phyloP scores from a whole-genome alignment of 257 asterid species.

The Handroanthus guayacan region DNA sequence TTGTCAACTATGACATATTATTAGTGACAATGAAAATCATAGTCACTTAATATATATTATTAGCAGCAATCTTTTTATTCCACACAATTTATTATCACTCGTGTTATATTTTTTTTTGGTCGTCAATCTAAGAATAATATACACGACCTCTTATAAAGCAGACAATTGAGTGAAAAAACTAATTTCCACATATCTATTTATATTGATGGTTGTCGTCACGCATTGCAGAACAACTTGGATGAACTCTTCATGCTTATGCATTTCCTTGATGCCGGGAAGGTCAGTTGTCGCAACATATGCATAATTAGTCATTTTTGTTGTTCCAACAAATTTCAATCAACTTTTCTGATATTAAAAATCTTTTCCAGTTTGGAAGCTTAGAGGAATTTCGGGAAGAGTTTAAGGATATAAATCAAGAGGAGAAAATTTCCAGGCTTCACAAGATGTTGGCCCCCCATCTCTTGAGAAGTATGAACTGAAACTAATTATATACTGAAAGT shows the following conservation, averaged over 20 bases:
- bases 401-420: conserved; percentile 98
- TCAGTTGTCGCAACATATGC: conserved; percentile 44
- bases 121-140: conserved; percentile 19
- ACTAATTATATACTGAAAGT: conserved; percentile 28
- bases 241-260: conserved; percentile 99
- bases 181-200: conserved; percentile 6
- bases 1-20: too few relatives aligned
- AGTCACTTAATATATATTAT: too few relatives aligned
- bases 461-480: conserved; percentile 76
- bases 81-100: background rate
- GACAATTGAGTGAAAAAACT: conserved; percentile 9
- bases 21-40: too few relatives aligned
- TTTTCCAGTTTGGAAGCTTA: conserved; percentile 83
- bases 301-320: conserved; percentile 11
- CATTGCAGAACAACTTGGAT: conserved; percentile 93
- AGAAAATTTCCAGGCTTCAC: conserved; percentile 96
- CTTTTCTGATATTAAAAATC: conserved; percentile 37
- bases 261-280: conserved; percentile 99
- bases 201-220: conserved; percentile 42
- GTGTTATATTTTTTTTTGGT: conserved; percentile 11
- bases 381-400: conserved; percentile 98
- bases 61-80: too few relatives aligned
- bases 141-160: conserved; percentile 29
- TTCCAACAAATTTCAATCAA: background rate
- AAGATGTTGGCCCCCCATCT: conserved; percentile 99